Evolutionary conservation across 768 basidiomycete genomes (phyloP).

Genomic region (Phaeolepiota aurea): DNA sequence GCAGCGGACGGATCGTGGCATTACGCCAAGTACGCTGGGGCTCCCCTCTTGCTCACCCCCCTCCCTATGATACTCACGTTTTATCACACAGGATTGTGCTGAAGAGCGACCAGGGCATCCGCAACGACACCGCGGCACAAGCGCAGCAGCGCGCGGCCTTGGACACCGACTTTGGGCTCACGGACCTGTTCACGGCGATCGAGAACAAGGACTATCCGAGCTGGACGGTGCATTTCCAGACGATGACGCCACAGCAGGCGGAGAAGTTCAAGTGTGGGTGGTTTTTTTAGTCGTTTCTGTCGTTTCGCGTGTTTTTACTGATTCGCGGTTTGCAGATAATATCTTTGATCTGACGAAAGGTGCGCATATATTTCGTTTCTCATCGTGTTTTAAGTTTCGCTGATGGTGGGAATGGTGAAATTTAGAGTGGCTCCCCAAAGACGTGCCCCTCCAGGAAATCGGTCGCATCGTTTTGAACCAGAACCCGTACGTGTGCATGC

Average conservation of each 20-base stretch:
- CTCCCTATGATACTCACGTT: slow-evolving; percentile 1
- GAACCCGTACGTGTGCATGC: slow-evolving; percentile 20
- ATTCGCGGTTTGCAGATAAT: slow-evolving; percentile 26
- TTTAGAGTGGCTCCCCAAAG: slow-evolving; percentile 27
- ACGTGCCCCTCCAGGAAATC: slow-evolving; percentile 23
- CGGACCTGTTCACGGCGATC: slow-evolving; percentile 49
- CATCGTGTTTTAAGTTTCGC: no score
- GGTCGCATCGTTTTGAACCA: slow-evolving; percentile 28
- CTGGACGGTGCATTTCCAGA: slow-evolving; percentile 52
- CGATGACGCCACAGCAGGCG: slow-evolving; percentile 42
- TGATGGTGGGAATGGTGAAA: no score
- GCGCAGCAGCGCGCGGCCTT: slow-evolving; percentile 25
- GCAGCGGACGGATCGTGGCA: slow-evolving; percentile 39
- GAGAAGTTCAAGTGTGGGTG: slow-evolving; percentile 30
- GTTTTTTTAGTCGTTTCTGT: not conserved
- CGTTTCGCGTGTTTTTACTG: not conserved
- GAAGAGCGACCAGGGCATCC: slow-evolving; percentile 9
- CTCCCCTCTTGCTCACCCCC: not conserved
- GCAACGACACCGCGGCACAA: slow-evolving; percentile 26
- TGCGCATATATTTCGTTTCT: no score
- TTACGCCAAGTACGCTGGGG: slow-evolving; percentile 40
- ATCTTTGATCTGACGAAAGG: slow-evolving; percentile 43
- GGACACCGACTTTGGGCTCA: slow-evolving; percentile 44
- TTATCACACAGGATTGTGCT: slow-evolving; percentile 30
- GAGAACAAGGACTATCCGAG: slow-evolving; percentile 42